A percentile compares a stretch with the other conserved stretches of the same genome.
Conservation (phyloP, 1,284 basidiomycete genomes). For the Moesziomyces sp. region DNA sequence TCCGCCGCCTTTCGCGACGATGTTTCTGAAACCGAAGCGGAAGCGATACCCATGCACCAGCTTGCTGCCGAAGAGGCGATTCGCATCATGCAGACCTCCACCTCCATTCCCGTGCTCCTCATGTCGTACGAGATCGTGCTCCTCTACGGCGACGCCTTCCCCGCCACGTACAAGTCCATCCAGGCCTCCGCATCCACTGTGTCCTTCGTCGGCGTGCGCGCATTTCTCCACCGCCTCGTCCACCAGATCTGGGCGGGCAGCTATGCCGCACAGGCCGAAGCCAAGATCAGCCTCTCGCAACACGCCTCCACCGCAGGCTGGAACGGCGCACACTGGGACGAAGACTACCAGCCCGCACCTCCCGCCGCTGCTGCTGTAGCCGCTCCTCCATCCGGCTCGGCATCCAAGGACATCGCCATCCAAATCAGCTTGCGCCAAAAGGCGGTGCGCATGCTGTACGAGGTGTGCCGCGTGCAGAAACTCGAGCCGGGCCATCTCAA, state of each 20-base stretch:
- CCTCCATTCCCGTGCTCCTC: slow-evolving; percentile 86
- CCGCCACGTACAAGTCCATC: slow-evolving; percentile 43
- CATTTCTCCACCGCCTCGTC: slow-evolving; percentile 57
- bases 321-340: slow-evolving; percentile 22
- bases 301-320: slow-evolving; percentile 2
- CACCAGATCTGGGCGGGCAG: slow-evolving; percentile 67
- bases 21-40: not conserved
- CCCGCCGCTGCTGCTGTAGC: slow-evolving; percentile 1
- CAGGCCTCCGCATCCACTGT: slow-evolving; percentile 34
- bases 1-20: slow-evolving; percentile 41
- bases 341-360: slow-evolving; percentile 1
- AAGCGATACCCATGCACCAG: slow-evolving; percentile 37
- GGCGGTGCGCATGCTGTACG: slow-evolving; percentile 69
- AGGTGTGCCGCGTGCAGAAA: slow-evolving; percentile 60
- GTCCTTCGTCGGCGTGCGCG: slow-evolving; percentile 38
- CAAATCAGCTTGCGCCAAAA: slow-evolving; percentile 57
- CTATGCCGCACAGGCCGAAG: slow-evolving; percentile 62
- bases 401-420: slow-evolving; percentile 35
- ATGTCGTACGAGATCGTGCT: slow-evolving; percentile 83
- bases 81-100: slow-evolving; percentile 67
- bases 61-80: slow-evolving; percentile 43
- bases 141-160: slow-evolving; percentile 73
- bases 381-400: slow-evolving; percentile 16
- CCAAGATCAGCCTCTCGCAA: slow-evolving; percentile 41
- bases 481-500: slow-evolving; percentile 52